Evolutionary conservation across 495 filamentous ascomycete species (phyloP), one percentile per base, ranked within the genome.

Genomic region (Talaromyces borbonicus): DNA sequence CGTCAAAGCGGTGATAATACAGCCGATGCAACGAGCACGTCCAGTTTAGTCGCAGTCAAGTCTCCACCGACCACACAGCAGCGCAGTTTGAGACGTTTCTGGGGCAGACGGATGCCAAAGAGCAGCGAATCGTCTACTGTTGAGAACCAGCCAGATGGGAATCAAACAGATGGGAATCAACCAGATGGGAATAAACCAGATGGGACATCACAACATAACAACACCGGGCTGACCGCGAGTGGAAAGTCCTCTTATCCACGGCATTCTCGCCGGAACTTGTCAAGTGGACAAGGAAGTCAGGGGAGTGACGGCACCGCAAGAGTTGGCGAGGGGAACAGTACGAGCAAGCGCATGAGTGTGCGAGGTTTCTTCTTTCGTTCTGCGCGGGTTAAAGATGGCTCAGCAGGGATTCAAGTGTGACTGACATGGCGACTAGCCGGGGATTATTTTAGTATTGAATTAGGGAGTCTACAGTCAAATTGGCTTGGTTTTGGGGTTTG

Each of bases 291-390:
- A 41, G 38, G 19, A 8, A 14, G 38, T 14, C 39, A 14, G 39
- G 22, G 11, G 8, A 18, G 6, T 3, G 2, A 40, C 6, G 37
- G n/a, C 19, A 23, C 7, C n/a, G 37, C 8, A 25, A n/a, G n/a
- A n/a, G 2, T 3, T 25, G 37, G 19, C 8, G 8, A 35, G 8
- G 35, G 39, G 18, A 27, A 27, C 22, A 25, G 19, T n/a, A 9
- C 31, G 9, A 16, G 41, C 5, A 43, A 43, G 25, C 41, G 41
- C 18, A 43, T 30, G 26, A 43, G 41, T 31, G 25, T 43, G 14
- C 41, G 41, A n/a, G 23, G 31, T 11, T 43, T 43, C n/a, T 18
- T 42, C 41, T 31, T 23, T 43, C 38, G 38, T 24, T 41, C 38
- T 9, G 8, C 22, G 18, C 35, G 35, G 9, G 8, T 38, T 5